Conservation (phyloP, 2,329 filamentous ascomycete genomes). For the Sclerotinia glacialis region DNA sequence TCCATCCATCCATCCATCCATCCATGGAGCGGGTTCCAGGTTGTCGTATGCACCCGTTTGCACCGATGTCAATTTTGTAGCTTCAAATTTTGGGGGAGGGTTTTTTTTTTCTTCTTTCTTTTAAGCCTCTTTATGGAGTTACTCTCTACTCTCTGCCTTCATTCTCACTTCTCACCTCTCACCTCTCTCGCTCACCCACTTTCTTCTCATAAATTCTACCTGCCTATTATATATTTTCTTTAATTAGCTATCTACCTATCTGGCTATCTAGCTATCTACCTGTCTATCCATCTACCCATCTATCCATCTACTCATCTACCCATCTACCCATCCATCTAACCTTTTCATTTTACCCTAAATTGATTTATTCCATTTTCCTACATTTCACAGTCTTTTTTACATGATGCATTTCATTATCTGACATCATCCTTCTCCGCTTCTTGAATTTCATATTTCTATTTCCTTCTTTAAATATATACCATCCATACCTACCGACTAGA, state of each 20-base stretch:
- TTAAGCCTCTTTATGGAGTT: background rate
- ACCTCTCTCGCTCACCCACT: background rate
- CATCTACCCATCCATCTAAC: too few relatives aligned
- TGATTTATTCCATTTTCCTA: background rate
- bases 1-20: too few relatives aligned
- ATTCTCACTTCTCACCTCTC: too few relatives aligned
- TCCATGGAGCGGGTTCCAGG: slow-evolving; percentile 1
- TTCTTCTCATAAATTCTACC: background rate
- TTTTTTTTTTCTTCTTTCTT: background rate
- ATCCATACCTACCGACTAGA: background rate
- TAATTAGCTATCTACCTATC: background rate
- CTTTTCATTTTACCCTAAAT: background rate
- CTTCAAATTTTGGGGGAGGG: background rate
- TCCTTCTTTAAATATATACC: background rate
- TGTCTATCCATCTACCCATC: too few relatives aligned
- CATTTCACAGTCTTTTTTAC: background rate
- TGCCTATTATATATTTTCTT: background rate
- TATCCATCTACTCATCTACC: too few relatives aligned
- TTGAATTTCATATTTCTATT: background rate
- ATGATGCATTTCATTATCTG: slow-evolving; percentile 11
- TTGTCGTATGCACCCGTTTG: background rate
- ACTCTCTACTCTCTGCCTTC: too few relatives aligned
- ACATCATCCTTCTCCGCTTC: slow-evolving; percentile 17
- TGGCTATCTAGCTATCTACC: too few relatives aligned
- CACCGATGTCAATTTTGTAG: slow-evolving; percentile 2